These are phyloP conservation scores for Teunomyces atbi DNA, from an alignment of 805 yeast genomes.

Conservation along the genomic window DNA sequence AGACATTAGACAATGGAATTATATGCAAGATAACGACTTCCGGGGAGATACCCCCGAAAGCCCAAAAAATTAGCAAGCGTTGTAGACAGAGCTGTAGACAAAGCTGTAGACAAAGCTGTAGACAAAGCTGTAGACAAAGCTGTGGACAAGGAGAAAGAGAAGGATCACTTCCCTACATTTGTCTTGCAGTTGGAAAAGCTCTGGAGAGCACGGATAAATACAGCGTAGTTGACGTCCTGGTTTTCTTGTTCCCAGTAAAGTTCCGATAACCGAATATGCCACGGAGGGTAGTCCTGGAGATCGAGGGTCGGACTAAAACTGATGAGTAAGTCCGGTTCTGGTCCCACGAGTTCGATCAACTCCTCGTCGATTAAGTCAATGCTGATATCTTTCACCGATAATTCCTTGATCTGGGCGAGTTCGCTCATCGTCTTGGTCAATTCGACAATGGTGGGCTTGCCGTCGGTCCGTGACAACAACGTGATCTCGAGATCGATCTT, in stretches of 20 bases:
- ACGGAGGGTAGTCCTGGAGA: slow-evolving; percentile 94
- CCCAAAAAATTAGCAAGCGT: no score
- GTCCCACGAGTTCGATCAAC: slow-evolving; percentile 70
- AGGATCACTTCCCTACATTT: slow-evolving; percentile 73
- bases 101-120: background rate
- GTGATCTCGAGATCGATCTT: slow-evolving; percentile 56
- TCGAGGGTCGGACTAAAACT: slow-evolving; percentile 85
- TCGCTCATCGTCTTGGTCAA: slow-evolving; percentile 84
- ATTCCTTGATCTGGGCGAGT: slow-evolving; percentile 58
- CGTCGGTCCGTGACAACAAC: slow-evolving; percentile 74
- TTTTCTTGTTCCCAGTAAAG: slow-evolving; percentile 90
- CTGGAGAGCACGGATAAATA: slow-evolving; percentile 74
- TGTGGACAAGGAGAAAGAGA: no score
- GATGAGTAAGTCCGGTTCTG: slow-evolving; percentile 88
- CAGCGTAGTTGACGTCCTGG: slow-evolving; percentile 74
- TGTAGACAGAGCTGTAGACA: background rate
- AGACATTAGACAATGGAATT: background rate
- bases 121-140: background rate
- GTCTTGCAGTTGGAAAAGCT: slow-evolving; percentile 77
- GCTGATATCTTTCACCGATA: slow-evolving; percentile 65
- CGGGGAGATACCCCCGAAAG: no score
- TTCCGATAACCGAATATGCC: slow-evolving; percentile 92
- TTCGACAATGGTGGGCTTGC: slow-evolving; percentile 86
- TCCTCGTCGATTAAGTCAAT: slow-evolving; percentile 75
- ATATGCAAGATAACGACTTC: background rate